Conservation (phyloP, 2,329 filamentous ascomycete species). For the Alternaria solani region DNA sequence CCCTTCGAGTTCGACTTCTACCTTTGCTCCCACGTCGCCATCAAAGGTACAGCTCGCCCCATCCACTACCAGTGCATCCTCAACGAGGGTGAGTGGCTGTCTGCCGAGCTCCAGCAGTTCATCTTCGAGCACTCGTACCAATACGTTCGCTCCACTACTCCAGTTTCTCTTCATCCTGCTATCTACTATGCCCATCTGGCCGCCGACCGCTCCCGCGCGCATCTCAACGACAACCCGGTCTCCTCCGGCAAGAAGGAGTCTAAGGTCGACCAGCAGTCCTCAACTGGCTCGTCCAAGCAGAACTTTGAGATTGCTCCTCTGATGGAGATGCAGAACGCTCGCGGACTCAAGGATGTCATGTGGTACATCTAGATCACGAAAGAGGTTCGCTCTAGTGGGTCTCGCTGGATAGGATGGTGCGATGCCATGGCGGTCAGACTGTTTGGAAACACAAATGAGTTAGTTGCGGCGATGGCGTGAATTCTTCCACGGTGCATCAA, state of each 20-base stretch:
- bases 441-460: neutral
- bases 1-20: slow-evolving; percentile 92
- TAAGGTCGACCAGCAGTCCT: slow-evolving; percentile 37
- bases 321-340: slow-evolving; percentile 51
- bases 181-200: slow-evolving; percentile 97
- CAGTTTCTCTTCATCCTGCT: slow-evolving; percentile 85
- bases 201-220: slow-evolving; percentile 77
- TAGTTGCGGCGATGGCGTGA: slow-evolving; percentile 9
- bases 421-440: neutral
- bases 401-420: neutral
- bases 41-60: slow-evolving; percentile 92
- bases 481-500: slow-evolving; percentile 5
- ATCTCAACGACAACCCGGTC: slow-evolving; percentile 64
- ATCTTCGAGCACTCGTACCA: slow-evolving; percentile 96
- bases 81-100: slow-evolving; percentile 75
- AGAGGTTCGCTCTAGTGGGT: neutral
- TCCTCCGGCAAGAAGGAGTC: slow-evolving; percentile 52
- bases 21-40: slow-evolving; percentile 74
- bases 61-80: slow-evolving; percentile 90
- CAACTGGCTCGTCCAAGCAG: slow-evolving; percentile 41
- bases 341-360: slow-evolving; percentile 55
- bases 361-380: slow-evolving; percentile 57
- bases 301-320: slow-evolving; percentile 50
- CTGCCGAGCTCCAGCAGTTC: slow-evolving; percentile 80
- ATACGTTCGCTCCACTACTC: slow-evolving; percentile 89